Percentiles rank a stretch among this genome's conserved stretches.
Conservation (phyloP, 495 filamentous ascomycete species). For the Penicillium tannophilum region DNA sequence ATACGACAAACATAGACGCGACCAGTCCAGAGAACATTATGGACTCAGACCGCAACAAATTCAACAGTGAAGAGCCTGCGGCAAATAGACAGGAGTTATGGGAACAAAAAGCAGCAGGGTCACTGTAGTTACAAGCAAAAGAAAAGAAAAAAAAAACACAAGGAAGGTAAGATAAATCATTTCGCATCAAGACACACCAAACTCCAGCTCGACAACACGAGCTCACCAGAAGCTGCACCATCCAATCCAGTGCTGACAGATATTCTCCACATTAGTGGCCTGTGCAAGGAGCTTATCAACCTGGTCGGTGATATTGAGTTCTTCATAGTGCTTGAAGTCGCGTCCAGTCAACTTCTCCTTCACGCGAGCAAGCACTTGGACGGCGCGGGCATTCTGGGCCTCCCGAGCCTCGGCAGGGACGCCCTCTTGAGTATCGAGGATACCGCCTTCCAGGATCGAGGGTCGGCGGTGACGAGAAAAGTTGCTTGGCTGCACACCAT, state of each 20-base stretch:
- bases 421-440: constrained; percentile 51
- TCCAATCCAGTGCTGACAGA: constrained; percentile 98
- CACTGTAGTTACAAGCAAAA: constrained; percentile 30
- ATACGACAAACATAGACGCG: constrained; percentile 12
- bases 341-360: constrained; percentile 87
- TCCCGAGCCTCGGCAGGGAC: constrained; percentile 61
- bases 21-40: constrained; percentile 19
- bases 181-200: constrained; percentile 23
- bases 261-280: constrained; percentile 94
- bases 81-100: constrained; percentile 3
- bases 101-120: constrained; percentile 13
- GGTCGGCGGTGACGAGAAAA: constrained; percentile 49
- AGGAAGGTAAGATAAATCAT: constrained; percentile 13
- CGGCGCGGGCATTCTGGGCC: constrained; percentile 86
- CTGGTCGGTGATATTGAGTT: constrained; percentile 83
- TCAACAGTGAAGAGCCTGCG: neutral
- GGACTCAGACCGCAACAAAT: constrained; percentile 8
- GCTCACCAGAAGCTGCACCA: constrained; percentile 91
- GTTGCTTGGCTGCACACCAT: constrained; percentile 49
- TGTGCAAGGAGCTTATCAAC: constrained; percentile 93
- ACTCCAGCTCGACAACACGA: constrained; percentile 13
- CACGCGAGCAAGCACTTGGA: constrained; percentile 89
- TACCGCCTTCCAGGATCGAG: constrained; percentile 54
- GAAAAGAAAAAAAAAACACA: constrained; percentile 13
- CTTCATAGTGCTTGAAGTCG: constrained; percentile 67